These are phyloP conservation scores for Nicotiana rustica DNA, from an alignment of 305 asterid genomes.

Conservation along the genomic window DNA sequence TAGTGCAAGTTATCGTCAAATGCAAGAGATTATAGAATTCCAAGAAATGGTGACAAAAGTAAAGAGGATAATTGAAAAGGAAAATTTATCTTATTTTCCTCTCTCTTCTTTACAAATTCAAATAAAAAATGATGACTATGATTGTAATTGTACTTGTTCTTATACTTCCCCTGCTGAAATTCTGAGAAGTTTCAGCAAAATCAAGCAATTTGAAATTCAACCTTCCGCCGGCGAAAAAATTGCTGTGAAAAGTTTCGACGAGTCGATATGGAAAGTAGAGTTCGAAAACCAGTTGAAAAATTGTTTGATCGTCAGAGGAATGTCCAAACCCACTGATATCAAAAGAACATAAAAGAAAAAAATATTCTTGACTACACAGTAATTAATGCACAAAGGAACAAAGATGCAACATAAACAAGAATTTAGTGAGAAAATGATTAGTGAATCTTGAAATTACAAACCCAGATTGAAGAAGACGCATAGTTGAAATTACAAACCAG, in stretches of 20 bases:
- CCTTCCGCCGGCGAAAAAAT: slow-evolving; percentile 42
- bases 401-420: neutral
- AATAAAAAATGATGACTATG: neutral
- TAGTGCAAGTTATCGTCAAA: too few species aligned
- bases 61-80: too few species aligned
- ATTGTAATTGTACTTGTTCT: slow-evolving; percentile 24
- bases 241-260: too few species aligned
- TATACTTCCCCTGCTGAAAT: slow-evolving; percentile 52
- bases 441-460: slow-evolving; percentile 30
- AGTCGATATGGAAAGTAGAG: too few species aligned
- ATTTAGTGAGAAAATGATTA: neutral
- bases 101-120: too few species aligned
- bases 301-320: neutral
- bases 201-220: slow-evolving; percentile 53
- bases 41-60: too few species aligned
- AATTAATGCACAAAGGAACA: neutral
- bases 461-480: slow-evolving; percentile 11
- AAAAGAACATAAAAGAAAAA: neutral
- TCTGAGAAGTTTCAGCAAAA: slow-evolving; percentile 53
- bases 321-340: neutral
- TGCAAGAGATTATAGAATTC: too few species aligned
- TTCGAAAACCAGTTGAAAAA: too few species aligned
- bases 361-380: neutral
- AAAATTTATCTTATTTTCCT: too few species aligned
- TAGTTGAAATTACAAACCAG: neutral